A percentile compares a stretch with the other conserved stretches of the same genome.
These are phyloP conservation scores for Fusarium globosum DNA, from an alignment of 2,329 filamentous ascomycete species.

Conservation along the genomic window DNA sequence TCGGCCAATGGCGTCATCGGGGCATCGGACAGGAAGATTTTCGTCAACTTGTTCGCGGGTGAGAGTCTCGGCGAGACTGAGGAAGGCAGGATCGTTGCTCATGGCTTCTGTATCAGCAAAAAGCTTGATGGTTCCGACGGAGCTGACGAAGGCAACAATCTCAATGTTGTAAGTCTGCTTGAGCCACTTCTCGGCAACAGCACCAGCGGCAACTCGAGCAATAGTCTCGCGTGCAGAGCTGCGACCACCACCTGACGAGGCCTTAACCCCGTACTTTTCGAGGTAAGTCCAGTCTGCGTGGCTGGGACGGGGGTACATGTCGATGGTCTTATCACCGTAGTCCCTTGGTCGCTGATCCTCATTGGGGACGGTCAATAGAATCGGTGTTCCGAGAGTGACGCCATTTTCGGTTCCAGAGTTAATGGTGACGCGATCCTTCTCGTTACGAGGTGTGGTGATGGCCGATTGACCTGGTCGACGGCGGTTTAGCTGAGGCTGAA, in stretches of 20 bases:
- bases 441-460: conserved; percentile 91
- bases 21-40: conserved; percentile 89
- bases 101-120: conserved; percentile 52
- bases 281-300: conserved; percentile 98
- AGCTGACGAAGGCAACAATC: conserved; percentile 90
- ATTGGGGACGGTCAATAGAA: conserved; percentile 87
- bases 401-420: conserved; percentile 94
- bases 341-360: conserved; percentile 94
- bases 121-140: conserved; percentile 72
- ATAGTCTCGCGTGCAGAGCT: conserved; percentile 96
- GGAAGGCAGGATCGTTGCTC: conserved; percentile 84
- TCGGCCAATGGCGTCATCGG: conserved; percentile 70
- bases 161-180: conserved; percentile 83
- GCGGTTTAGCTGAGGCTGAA: conserved; percentile 94
- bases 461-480: conserved; percentile 88
- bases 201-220: conserved; percentile 88
- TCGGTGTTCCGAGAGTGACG: conserved; percentile 89
- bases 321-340: conserved; percentile 90
- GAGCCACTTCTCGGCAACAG: conserved; percentile 94
- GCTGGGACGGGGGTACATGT: conserved; percentile 87
- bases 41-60: conserved; percentile 75
- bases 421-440: conserved; percentile 91
- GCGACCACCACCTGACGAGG: conserved; percentile 87
- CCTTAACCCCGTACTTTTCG: conserved; percentile 96
- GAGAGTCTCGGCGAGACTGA: conserved; percentile 72